Evolutionary conservation across 306 rosid genomes (phyloP), one percentile per base, ranked within the genome.

Genomic region (Begonia fuchsioides): DNA sequence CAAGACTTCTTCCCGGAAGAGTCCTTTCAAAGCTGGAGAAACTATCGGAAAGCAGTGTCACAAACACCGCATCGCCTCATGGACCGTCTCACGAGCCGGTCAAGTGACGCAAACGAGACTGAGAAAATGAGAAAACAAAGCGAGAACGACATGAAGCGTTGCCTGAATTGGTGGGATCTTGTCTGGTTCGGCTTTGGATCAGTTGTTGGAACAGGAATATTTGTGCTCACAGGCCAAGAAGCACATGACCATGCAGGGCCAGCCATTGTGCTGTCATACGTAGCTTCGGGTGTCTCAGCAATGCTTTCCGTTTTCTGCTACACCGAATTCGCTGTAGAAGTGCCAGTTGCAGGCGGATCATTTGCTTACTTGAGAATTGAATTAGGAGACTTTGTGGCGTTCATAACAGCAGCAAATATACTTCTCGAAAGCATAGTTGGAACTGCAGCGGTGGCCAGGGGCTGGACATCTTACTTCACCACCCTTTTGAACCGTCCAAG

Each of bases 251-350:
- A 65, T 54, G 88, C 88, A n/a, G 96, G 96, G 3, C 63, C 88
- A 0, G 93, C 86, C 6, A 71, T 86, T 13, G 79, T 81, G 15
- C 49, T 81, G 32, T 81, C 93, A 32, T 81, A 72, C 11, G 76
- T 65, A 17, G 86, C 70, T 13, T 85, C 93, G 0, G 93, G 95
- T n/a, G 8, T 80, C 32, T 85, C 87, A 0, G 93, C 95, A 11
- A 75, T 86, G 93, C 82, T 86, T 32, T 81, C 87, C 13, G 96
- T 86, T 49, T 76, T 81, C 51, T 81, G 96, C 64, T 79, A 81
- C 63, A 81, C 93, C 1, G 93, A 86, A 32, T 81, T 86, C 12
- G 82, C 93, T 0, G 75, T 81, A 0, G 96, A 86, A 66, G 53
- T 86, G 3, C 96, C 96, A 0, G 80, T 66, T 17, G 96, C 93